Evolutionary conservation across 176 grass and related monocot species (phyloP).

Genomic region (Oryza australiensis): DNA sequence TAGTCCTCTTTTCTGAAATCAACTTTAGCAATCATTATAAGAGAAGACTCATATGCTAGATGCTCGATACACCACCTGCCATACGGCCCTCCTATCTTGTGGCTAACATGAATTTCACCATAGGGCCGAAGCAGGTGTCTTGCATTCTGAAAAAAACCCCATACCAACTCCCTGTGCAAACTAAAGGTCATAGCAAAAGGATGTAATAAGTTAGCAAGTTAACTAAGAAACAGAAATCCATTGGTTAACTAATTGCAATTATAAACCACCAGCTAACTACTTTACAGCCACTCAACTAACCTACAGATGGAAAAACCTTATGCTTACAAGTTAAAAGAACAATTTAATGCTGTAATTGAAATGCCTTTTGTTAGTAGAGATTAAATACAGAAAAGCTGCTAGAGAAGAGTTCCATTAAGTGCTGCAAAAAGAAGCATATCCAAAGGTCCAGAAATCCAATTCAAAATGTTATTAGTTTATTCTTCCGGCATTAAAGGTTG

Average conservation of each 20-base stretch:
- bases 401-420: too few species aligned
- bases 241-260: background rate
- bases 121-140: slow-evolving; percentile 30
- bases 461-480: slow-evolving; percentile 10
- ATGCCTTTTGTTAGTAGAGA: too few species aligned
- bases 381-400: too few species aligned
- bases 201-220: slow-evolving; percentile 1
- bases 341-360: background rate
- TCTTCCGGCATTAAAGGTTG: background rate
- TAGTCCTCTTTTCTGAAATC: slow-evolving; percentile 50
- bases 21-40: slow-evolving; percentile 12
- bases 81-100: slow-evolving; percentile 43
- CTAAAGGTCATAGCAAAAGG: slow-evolving; percentile 31
- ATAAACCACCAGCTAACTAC: background rate
- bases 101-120: slow-evolving; percentile 73
- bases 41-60: slow-evolving; percentile 40
- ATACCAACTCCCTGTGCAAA: slow-evolving; percentile 42
- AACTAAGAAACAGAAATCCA: background rate
- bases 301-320: background rate
- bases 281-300: background rate
- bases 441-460: background rate
- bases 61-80: slow-evolving; percentile 45
- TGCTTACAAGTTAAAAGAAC: background rate
- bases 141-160: slow-evolving; percentile 43
- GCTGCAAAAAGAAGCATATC: background rate